These are phyloP conservation scores for Fusarium proliferatum DNA, from an alignment of 2,329 filamentous ascomycete genomes.

Conservation along the genomic window DNA sequence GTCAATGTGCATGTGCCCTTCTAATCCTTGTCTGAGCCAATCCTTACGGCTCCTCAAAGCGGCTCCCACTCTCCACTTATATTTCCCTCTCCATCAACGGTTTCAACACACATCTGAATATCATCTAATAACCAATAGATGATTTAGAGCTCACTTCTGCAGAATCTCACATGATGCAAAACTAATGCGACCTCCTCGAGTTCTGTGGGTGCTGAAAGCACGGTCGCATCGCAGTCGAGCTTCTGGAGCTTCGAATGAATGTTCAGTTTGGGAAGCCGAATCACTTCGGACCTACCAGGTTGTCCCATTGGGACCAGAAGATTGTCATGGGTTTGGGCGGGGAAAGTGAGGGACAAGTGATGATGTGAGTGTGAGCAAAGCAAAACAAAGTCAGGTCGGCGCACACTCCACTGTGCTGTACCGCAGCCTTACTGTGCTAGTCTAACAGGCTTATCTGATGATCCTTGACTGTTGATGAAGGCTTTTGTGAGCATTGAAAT, in stretches of 20 bases:
- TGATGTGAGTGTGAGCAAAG: slow-evolving; percentile 20
- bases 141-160: slow-evolving; percentile 21
- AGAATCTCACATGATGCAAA: slow-evolving; percentile 45
- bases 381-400: slow-evolving; percentile 8
- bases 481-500: slow-evolving; percentile 31
- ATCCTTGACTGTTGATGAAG: slow-evolving; percentile 28
- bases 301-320: slow-evolving; percentile 20
- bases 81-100: slow-evolving; percentile 27
- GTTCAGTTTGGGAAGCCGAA: slow-evolving; percentile 25
- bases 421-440: slow-evolving; percentile 14
- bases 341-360: slow-evolving; percentile 27
- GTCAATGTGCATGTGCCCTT: slow-evolving; percentile 21
- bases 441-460: slow-evolving; percentile 38
- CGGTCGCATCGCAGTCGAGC: slow-evolving; percentile 26
- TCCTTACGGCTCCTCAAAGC: slow-evolving; percentile 20
- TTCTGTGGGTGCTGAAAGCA: slow-evolving; percentile 37
- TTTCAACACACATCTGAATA: slow-evolving; percentile 24
- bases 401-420: slow-evolving; percentile 26
- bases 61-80: slow-evolving; percentile 21
- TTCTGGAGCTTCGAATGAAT: slow-evolving; percentile 24
- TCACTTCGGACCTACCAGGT: slow-evolving; percentile 15
- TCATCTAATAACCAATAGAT: slow-evolving; percentile 29
- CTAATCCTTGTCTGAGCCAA: slow-evolving; percentile 33
- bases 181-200: slow-evolving; percentile 43
- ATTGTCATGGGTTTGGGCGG: slow-evolving; percentile 23